Conservation (phyloP, 768 basidiomycete genomes). For the Dacryopinax primogenitus region DNA sequence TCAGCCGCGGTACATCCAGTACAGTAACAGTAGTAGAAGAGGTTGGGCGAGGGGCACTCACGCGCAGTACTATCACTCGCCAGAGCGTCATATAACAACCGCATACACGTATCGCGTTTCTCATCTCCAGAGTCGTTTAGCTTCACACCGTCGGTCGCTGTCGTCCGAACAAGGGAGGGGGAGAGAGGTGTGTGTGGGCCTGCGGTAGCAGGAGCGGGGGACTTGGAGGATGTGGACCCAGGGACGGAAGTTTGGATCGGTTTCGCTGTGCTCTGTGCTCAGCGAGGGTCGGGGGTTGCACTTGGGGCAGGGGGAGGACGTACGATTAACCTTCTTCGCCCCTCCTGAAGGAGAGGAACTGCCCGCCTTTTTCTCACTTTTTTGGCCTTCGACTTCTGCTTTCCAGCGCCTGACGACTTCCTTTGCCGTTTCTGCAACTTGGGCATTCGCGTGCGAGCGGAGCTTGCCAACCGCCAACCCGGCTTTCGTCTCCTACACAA, state of each 20-base stretch:
- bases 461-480: conserved; percentile 89
- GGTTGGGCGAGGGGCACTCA: conserved; percentile 34
- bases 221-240: conserved; percentile 8
- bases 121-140: conserved; percentile 46
- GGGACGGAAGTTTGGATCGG: not conserved
- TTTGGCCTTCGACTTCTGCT: conserved; percentile 53
- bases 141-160: conserved; percentile 60
- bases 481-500: conserved; percentile 68
- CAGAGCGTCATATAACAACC: conserved; percentile 85
- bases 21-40: not conserved
- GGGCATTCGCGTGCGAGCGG: conserved; percentile 54
- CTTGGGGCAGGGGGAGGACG: not conserved
- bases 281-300: not conserved
- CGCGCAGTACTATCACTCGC: conserved; percentile 76
- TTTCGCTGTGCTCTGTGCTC: not conserved
- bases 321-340: conserved; percentile 10
- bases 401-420: conserved; percentile 91
- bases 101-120: conserved; percentile 75
- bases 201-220: conserved; percentile 4
- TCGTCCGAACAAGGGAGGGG: conserved; percentile 33
- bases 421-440: conserved; percentile 72
- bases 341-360: not conserved
- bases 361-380: conserved; percentile 33
- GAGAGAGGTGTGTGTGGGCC: conserved; percentile 3
- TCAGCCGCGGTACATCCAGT: not conserved